These are phyloP conservation scores for Sporopachydermia quercuum DNA, from an alignment of 805 yeast species.

Conservation along the genomic window DNA sequence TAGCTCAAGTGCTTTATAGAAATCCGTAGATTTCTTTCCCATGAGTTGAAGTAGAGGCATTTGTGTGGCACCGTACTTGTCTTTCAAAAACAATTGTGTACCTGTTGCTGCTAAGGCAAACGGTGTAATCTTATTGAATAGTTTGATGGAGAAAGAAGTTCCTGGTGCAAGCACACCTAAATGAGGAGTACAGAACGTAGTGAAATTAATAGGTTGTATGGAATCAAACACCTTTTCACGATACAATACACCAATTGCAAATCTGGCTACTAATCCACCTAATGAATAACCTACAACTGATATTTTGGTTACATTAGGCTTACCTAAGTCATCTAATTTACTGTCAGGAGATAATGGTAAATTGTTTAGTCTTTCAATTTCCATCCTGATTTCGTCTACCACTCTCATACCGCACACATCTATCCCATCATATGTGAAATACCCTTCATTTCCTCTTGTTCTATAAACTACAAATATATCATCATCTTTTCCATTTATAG, in stretches of 20 bases:
- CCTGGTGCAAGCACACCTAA: conserved; percentile 55
- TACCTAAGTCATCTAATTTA: conserved; percentile 2
- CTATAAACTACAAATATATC: conserved; percentile 27
- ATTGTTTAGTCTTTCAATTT: conserved; percentile 16
- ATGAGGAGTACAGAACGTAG: conserved; percentile 58
- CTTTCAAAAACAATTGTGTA: conserved; percentile 54
- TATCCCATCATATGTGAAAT: conserved; percentile 73
- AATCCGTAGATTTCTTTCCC: conserved; percentile 48
- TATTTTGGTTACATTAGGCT: conserved; percentile 35
- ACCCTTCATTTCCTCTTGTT: conserved; percentile 51
- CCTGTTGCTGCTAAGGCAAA: conserved; percentile 57
- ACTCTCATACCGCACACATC: conserved; percentile 73
- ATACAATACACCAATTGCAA: conserved; percentile 59
- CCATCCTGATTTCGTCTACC: conserved; percentile 43
- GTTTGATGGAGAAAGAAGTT: conserved; percentile 27
- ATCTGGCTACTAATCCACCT: conserved; percentile 77
- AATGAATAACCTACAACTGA: conserved; percentile 79
- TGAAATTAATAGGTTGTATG: conserved; percentile 42
- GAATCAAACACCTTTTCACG: conserved; percentile 35
- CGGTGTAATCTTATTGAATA: conserved; percentile 55
- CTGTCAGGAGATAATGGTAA: not conserved
- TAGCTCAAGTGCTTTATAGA: conserved; percentile 35
- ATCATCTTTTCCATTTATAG: conserved; percentile 2
- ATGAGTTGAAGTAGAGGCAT: conserved; percentile 48
- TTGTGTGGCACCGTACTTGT: conserved; percentile 16